Conservation (phyloP, 2,329 filamentous ascomycete species). For the Pseudomassariella vexata region DNA sequence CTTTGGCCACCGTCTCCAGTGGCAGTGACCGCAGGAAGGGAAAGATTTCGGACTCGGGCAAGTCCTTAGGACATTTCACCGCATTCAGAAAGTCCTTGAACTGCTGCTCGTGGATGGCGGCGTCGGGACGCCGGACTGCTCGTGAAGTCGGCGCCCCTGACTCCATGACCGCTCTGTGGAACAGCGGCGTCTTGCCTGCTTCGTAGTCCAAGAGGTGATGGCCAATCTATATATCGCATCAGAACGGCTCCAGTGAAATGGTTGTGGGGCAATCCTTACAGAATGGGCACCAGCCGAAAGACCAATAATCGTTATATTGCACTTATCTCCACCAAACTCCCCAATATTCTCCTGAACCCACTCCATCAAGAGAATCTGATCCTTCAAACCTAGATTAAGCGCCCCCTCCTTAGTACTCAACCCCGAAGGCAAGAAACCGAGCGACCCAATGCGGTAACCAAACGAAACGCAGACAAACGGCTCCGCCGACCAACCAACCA, state of each 20-base stretch:
- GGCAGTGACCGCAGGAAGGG: conserved; percentile 33
- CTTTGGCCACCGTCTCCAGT: conserved; percentile 18
- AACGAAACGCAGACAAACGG: conserved; percentile 43
- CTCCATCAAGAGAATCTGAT: conserved; percentile 43
- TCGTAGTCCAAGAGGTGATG: conserved; percentile 43
- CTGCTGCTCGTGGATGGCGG: conserved; percentile 43
- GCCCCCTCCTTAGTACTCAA: conserved; percentile 44
- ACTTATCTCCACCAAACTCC: conserved; percentile 45
- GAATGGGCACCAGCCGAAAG: conserved; percentile 46
- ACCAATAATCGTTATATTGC: conserved; percentile 43
- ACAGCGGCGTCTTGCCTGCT: conserved; percentile 28
- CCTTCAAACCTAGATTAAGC: conserved; percentile 51
- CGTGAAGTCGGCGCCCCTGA: conserved; percentile 33
- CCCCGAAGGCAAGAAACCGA: conserved; percentile 54
- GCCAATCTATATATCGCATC: conserved; percentile 35
- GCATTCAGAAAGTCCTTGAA: conserved; percentile 41
- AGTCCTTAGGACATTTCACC: conserved; percentile 33
- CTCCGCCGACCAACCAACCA: conserved; percentile 40
- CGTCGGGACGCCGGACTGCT: conserved; percentile 32
- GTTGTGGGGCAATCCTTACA: conserved; percentile 19
- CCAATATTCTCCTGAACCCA: conserved; percentile 51
- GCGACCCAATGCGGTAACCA: conserved; percentile 47
- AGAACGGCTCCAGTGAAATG: neutral
- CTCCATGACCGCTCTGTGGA: conserved; percentile 31
- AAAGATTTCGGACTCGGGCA: conserved; percentile 39